These are phyloP conservation scores for Apophysomyces sp. DNA, from an alignment of 371 early-diverging fungal genomes.

Conservation along the genomic window DNA sequence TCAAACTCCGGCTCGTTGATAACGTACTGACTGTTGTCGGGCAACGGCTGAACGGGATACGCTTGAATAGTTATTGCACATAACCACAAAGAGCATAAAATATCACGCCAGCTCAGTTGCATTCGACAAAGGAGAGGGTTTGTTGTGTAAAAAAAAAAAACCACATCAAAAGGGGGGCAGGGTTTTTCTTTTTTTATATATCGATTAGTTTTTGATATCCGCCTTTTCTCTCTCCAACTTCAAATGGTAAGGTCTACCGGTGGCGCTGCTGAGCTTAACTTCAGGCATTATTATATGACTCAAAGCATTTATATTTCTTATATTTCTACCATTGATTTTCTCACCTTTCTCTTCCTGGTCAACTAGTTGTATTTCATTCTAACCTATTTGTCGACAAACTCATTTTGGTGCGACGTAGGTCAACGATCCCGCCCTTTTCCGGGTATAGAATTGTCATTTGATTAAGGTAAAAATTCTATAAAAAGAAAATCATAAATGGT, in stretches of 20 bases:
- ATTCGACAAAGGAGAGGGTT: background rate
- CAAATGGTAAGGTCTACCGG: background rate
- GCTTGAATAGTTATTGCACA: background rate
- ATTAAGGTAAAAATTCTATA: constrained; percentile 2
- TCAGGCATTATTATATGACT: background rate
- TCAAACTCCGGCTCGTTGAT: constrained; percentile 1
- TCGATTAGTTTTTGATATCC: background rate
- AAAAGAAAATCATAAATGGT: background rate
- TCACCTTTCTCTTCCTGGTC: background rate
- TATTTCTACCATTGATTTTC: background rate
- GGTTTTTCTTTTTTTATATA: background rate
- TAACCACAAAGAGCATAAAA: constrained; percentile 1
- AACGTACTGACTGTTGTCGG: background rate
- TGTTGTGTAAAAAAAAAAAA: background rate
- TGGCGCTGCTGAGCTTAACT: background rate
- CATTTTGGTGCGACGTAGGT: background rate
- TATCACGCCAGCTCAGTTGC: background rate
- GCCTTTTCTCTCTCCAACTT: background rate
- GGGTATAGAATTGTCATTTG: background rate
- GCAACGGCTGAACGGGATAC: background rate
- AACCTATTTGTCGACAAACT: background rate
- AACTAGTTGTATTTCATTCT: background rate
- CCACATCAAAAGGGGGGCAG: background rate
- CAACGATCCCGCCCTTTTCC: background rate
- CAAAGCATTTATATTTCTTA: background rate